phyloP scores from a whole-genome alignment of 306 rosid species.

The Glycyrrhiza uralensis region DNA sequence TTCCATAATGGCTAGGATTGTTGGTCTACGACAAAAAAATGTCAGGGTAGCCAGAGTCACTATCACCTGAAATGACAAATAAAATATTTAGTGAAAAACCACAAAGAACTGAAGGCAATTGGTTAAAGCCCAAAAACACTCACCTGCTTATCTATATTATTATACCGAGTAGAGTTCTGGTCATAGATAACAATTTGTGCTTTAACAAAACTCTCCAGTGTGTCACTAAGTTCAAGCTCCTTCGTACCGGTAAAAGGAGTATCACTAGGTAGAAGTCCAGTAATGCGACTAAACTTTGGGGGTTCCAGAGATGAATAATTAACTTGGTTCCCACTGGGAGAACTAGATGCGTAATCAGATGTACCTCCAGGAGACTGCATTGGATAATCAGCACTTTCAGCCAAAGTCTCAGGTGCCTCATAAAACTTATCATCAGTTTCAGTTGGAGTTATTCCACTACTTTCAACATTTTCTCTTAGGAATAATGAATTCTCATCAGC shows the following conservation, averaged over 20 bases:
- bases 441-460: slow-evolving; percentile 31
- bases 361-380: slow-evolving; percentile 45
- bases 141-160: slow-evolving; percentile 76
- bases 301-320: slow-evolving; percentile 34
- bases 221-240: slow-evolving; percentile 47
- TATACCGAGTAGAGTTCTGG: slow-evolving; percentile 71
- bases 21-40: slow-evolving; percentile 90
- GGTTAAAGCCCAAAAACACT: slow-evolving; percentile 26
- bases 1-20: slow-evolving; percentile 82
- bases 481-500: slow-evolving; percentile 47
- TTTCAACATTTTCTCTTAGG: slow-evolving; percentile 35
- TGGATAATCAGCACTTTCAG: slow-evolving; percentile 50
- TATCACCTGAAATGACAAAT: slow-evolving; percentile 54
- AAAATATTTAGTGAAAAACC: slow-evolving; percentile 14
- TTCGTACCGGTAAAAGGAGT: slow-evolving; percentile 31
- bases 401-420: slow-evolving; percentile 84
- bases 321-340: slow-evolving; percentile 24
- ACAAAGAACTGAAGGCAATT: slow-evolving; percentile 8
- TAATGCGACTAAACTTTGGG: slow-evolving; percentile 64
- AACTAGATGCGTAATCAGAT: slow-evolving; percentile 29
- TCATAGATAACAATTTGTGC: slow-evolving; percentile 79
- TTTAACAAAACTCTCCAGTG: slow-evolving; percentile 79
- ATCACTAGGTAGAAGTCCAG: slow-evolving; percentile 76
- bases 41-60: slow-evolving; percentile 83
- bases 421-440: slow-evolving; percentile 83